Percentiles rank a stretch among this genome's conserved stretches.
Evolutionary conservation across 345 rosid genomes (phyloP).

Genomic region (Carallia brachiata): DNA sequence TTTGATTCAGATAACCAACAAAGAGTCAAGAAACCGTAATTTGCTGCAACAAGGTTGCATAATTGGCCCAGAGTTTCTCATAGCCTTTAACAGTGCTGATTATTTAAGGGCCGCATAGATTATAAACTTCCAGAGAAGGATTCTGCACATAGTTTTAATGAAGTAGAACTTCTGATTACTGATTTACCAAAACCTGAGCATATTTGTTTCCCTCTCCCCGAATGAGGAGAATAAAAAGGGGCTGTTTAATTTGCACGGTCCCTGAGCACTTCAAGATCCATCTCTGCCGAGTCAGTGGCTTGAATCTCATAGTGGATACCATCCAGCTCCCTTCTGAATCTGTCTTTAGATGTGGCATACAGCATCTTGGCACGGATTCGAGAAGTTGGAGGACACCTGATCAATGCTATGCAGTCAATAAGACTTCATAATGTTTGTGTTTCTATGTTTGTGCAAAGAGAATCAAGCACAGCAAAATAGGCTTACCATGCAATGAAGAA

Average conservation of each 20-base stretch:
- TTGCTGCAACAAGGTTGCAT: neutral
- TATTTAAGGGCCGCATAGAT: slow-evolving; percentile 12
- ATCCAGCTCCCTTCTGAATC: slow-evolving; percentile 18
- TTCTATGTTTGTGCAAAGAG: neutral
- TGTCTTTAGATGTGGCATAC: slow-evolving; percentile 25
- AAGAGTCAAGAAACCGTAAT: neutral
- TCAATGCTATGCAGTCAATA: neutral
- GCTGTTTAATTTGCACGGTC: slow-evolving; percentile 17
- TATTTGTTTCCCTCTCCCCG: no score
- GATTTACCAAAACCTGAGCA: neutral
- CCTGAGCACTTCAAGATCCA: slow-evolving; percentile 25
- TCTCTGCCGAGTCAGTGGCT: slow-evolving; percentile 24
- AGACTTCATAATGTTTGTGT: neutral
- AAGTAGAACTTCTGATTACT: neutral
- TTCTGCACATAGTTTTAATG: slow-evolving; percentile 2
- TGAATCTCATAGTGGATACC: slow-evolving; percentile 25
- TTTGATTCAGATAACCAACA: slow-evolving; percentile 1
- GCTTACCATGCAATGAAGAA: slow-evolving; percentile 11
- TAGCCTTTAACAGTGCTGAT: neutral
- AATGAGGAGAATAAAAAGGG: neutral
- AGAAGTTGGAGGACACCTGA: slow-evolving; percentile 26
- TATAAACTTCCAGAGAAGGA: slow-evolving; percentile 9
- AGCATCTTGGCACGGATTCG: slow-evolving; percentile 28
- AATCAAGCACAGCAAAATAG: neutral
- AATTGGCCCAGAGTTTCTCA: neutral